phyloP scores from a whole-genome alignment of 1,284 basidiomycete genomes.

The Meripilus lineatus region DNA sequence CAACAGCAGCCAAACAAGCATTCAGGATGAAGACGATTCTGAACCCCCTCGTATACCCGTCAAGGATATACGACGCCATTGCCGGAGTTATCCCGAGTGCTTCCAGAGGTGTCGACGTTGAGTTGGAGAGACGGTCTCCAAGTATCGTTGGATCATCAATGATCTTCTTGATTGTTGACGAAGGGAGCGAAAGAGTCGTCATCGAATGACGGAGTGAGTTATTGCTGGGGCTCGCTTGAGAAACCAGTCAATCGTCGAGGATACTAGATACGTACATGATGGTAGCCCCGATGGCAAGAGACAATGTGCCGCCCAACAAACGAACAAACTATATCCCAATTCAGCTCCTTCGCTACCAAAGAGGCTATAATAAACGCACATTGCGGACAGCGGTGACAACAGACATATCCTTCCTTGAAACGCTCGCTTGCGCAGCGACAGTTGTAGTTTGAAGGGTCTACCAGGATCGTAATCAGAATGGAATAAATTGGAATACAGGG shows the following conservation, averaged over 20 bases:
- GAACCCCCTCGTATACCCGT: slow-evolving; percentile 56
- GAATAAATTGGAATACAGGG: not conserved
- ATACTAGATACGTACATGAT: slow-evolving; percentile 37
- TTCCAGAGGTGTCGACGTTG: slow-evolving; percentile 25
- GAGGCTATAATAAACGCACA: slow-evolving; percentile 30
- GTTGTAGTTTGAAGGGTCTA: slow-evolving; percentile 61
- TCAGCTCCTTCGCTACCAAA: not conserved
- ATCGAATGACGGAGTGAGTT: slow-evolving; percentile 45
- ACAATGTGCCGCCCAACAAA: slow-evolving; percentile 57
- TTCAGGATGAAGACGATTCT: slow-evolving; percentile 53
- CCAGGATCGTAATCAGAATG: not conserved
- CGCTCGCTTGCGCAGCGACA: slow-evolving; percentile 67
- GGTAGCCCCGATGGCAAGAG: slow-evolving; percentile 56
- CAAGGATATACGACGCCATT: slow-evolving; percentile 39
- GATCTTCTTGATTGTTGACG: slow-evolving; percentile 33
- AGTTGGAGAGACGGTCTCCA: slow-evolving; percentile 25
- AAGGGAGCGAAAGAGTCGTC: slow-evolving; percentile 30
- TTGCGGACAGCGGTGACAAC: slow-evolving; percentile 69
- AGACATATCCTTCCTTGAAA: slow-evolving; percentile 60
- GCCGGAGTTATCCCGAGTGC: slow-evolving; percentile 32
- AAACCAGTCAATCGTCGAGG: not conserved
- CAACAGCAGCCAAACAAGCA: slow-evolving; percentile 39
- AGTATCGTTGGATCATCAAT: slow-evolving; percentile 48
- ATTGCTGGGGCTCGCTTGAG: slow-evolving; percentile 47
- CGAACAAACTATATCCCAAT: slow-evolving; percentile 48